Evolutionary conservation across 1,139 yeast species (phyloP), one percentile per base, ranked within the genome.

Genomic region (Diutina sp.): DNA sequence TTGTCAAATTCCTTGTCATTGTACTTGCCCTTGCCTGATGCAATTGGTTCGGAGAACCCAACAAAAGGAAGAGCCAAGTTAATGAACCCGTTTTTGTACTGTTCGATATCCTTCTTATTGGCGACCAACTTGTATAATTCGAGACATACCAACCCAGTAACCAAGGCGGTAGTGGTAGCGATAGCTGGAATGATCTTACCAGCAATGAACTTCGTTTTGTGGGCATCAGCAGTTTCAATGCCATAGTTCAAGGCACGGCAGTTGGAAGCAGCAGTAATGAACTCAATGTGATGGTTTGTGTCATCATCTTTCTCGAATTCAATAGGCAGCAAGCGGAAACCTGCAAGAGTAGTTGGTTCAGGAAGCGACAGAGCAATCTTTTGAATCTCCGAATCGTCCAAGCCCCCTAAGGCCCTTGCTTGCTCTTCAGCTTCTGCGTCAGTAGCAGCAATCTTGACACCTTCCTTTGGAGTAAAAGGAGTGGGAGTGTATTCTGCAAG

Each of bases 241-340:
- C 84, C 80, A 68, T 95, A 93, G 72, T 91, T 93, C 70, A 84
- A 76, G 41, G 99, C 99, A 69, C 99, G 84, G 71, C 96, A 83
- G 69, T 93, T 93, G 3, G 98, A 91, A 29, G 97, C 96, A 18
- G 99, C 96, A n/a, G 95, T 78, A 63, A 93, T 95, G 70, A 95
- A 93, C 68, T 91, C 96, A 65, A 93, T 93, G 71, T 95, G 99
- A 66, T 90, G 96, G 69, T 95, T 93, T 14, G 95, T 74, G 67
- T 93, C 99, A 69, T 93, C 99, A 72, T 93, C 99, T 73, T 93
- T 93, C 72, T 93, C 99, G 67, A 93, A 95, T 64, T 91, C 98
- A 56, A 87, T 93, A 28, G 97, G 95, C 48, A 67, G 76, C 64
- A 93, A 77, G 67, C 96, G 81, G 73, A 86, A 90, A 0, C 97